A percentile compares a stretch with the other conserved stretches of the same genome.
Conservation (phyloP, 2,329 filamentous ascomycete genomes). For the Fusarium avenaceum region DNA sequence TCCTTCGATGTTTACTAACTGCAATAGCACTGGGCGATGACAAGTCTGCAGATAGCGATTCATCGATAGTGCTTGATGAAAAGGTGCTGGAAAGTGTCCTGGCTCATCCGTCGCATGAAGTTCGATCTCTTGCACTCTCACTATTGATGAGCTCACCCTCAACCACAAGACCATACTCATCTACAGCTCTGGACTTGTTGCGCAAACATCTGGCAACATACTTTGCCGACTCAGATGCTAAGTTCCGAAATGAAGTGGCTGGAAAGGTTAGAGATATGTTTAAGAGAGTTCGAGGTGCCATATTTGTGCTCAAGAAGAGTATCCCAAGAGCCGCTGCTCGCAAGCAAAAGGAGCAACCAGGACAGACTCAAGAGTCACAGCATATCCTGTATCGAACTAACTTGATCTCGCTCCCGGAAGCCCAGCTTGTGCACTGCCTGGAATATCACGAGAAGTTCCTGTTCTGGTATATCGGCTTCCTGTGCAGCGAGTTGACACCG, state of each 20-base stretch:
- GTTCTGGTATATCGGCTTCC: constrained; percentile 79
- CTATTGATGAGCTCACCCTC: constrained; percentile 82
- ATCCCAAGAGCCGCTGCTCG: constrained; percentile 56
- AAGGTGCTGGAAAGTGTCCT: constrained; percentile 66
- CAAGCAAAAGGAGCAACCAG: constrained; percentile 51
- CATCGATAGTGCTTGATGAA: constrained; percentile 55
- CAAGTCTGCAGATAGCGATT: constrained; percentile 35
- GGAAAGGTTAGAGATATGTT: constrained; percentile 81
- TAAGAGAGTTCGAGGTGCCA: constrained; percentile 78
- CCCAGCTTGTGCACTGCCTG: constrained; percentile 57
- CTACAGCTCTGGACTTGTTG: constrained; percentile 72
- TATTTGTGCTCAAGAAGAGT: constrained; percentile 66
- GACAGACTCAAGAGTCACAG: constrained; percentile 37
- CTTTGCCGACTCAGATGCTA: constrained; percentile 87
- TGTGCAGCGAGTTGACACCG: constrained; percentile 80
- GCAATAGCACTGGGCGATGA: constrained; percentile 48
- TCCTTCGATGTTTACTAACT: constrained; percentile 33
- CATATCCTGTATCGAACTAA: constrained; percentile 57
- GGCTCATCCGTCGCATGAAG: constrained; percentile 69
- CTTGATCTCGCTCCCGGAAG: constrained; percentile 56
- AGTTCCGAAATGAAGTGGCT: constrained; percentile 85
- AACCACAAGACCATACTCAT: constrained; percentile 79
- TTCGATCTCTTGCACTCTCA: constrained; percentile 84
- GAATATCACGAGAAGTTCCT: constrained; percentile 74
- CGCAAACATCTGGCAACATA: constrained; percentile 76